phyloP scores from a whole-genome alignment of 2,329 filamentous ascomycete genomes.

The Phoma sp. region DNA sequence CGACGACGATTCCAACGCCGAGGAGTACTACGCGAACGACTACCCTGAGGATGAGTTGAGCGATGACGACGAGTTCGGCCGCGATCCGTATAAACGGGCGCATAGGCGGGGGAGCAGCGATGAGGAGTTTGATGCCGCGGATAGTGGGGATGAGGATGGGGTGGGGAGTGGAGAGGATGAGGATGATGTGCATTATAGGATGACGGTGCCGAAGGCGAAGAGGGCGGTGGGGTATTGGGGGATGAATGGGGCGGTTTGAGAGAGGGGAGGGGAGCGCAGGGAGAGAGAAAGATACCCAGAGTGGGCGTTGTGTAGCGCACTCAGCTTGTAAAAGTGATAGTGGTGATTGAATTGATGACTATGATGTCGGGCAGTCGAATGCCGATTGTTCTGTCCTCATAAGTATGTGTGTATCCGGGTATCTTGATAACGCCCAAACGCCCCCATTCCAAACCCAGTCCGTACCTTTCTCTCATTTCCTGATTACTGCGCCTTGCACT shows the following conservation, averaged over 20 bases:
- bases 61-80: slow-evolving; percentile 69
- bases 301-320: too few species aligned
- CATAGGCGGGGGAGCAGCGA: slow-evolving; percentile 50
- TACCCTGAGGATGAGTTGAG: slow-evolving; percentile 82
- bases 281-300: background rate
- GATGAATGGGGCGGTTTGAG: slow-evolving; percentile 18
- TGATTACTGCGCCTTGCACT: too few species aligned
- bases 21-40: slow-evolving; percentile 79
- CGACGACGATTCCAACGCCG: slow-evolving; percentile 70
- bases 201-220: slow-evolving; percentile 33
- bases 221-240: slow-evolving; percentile 35
- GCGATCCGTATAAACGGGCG: slow-evolving; percentile 48
- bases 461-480: too few species aligned
- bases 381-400: too few species aligned
- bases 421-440: background rate
- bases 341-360: too few species aligned
- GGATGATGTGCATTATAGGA: slow-evolving; percentile 38
- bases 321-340: too few species aligned
- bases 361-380: too few species aligned
- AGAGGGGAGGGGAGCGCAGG: background rate
- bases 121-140: slow-evolving; percentile 44
- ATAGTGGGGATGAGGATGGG: slow-evolving; percentile 23
- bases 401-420: background rate
- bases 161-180: slow-evolving; percentile 37
- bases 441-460: too few species aligned